Conservation (phyloP, 257 asterid genomes). For the Solanum acaule region DNA sequence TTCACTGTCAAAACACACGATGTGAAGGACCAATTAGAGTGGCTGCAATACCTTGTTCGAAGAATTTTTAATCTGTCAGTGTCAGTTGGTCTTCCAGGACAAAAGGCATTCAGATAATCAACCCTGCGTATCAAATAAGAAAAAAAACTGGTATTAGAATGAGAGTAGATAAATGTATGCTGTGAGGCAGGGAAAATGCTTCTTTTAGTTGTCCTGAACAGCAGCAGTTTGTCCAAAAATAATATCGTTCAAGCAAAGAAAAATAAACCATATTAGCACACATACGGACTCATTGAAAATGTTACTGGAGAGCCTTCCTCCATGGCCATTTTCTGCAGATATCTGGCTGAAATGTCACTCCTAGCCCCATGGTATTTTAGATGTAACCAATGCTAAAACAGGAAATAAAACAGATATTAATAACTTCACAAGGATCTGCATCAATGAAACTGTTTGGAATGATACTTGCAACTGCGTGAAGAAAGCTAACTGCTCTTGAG, state of each 20-base stretch:
- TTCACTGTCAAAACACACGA: not conserved
- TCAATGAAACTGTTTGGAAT: not conserved
- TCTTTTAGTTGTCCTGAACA: not conserved
- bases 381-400: conserved; percentile 58
- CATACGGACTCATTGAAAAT: conserved; percentile 74
- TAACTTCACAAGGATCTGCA: not conserved
- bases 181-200: not conserved
- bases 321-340: conserved; percentile 37
- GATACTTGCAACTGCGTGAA: not conserved
- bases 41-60: conserved; percentile 44
- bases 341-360: conserved; percentile 47
- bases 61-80: conserved; percentile 27
- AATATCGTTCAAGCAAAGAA: not conserved
- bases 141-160: not conserved
- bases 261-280: not conserved
- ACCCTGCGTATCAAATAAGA: conserved; percentile 29
- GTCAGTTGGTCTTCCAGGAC: conserved; percentile 44
- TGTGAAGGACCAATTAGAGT: not conserved
- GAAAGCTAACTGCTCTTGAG: not conserved
- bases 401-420: not conserved
- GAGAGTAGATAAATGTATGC: not conserved
- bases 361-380: conserved; percentile 51
- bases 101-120: conserved; percentile 60
- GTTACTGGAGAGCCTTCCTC: conserved; percentile 33
- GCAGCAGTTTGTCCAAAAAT: not conserved